Base-by-base conservation (phyloP, 2,329 filamentous ascomycete species). In the Bipolaris sorokiniana region DNA sequence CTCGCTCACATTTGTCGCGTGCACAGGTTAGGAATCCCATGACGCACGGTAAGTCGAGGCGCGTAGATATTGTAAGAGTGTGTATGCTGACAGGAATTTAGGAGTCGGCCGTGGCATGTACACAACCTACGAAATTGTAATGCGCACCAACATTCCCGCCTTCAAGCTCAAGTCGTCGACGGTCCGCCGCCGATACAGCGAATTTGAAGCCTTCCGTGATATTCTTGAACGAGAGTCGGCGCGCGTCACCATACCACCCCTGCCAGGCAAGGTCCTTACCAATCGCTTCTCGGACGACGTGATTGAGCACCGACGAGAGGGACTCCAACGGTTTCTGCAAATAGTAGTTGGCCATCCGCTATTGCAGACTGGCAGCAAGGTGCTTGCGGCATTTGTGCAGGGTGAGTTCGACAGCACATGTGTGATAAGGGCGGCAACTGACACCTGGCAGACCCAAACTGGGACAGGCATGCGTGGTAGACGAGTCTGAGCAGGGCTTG, bases 141-240 rank as follows among this genome's bases (percentile, higher is more conserved):
- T 95, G 82, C 89, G 91, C 71, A 99, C 95, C 80, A 99, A 99
- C 81, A 99, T 99, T 75, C 95, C 95, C 56, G 93, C 95, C 69
- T 99, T 99, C 86, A 98, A 98, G 82, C 88, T 97, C 69, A 92
- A 93, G 64, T 77, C 77, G 76, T 92, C 88, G 64, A 87, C 88
- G 67, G 95, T 99, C 61, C 92, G 93, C 67, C 88, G 95, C 62
- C 91, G 95, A 50, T 99, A 99, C 83, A 95, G 90, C 55, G 95
- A 99, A 79, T 99, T 99, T 77, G 95, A 99, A 81, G 94, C 97
- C 81, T 99, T 99, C 79, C 91, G 95, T 75, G 95, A 99, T 78
- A 96, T 98, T 63, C 86, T 99, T 59, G 95, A 99, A 85, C 89
- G 95, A 68, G 95, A 99, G 81, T 91, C 87, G 69, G 93, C 93